Conservation (phyloP, 257 asterid species). For the Solanum neorickii region DNA sequence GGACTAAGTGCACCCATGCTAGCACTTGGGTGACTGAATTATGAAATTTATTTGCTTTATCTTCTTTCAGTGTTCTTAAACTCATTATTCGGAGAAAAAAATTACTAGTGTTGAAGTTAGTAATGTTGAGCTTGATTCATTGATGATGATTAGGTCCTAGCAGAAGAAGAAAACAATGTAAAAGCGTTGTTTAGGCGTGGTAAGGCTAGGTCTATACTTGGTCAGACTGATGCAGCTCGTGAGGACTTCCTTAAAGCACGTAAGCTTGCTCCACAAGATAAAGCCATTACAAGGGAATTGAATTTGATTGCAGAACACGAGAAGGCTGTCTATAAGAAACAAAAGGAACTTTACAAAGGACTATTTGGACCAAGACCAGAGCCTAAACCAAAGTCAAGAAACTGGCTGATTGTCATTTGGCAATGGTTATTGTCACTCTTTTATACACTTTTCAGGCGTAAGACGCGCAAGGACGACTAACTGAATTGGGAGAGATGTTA, state of each 20-base stretch:
- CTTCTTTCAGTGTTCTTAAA: background rate
- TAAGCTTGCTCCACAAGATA: conserved; percentile 74
- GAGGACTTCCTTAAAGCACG: conserved; percentile 83
- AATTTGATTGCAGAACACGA: conserved; percentile 70
- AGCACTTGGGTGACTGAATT: background rate
- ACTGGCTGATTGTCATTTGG: conserved; percentile 48
- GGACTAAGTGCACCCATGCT: background rate
- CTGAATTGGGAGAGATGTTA: background rate
- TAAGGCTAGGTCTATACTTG: conserved; percentile 89
- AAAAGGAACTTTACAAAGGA: conserved; percentile 91
- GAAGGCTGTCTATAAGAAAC: conserved; percentile 78
- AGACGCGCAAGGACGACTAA: conserved; percentile 52
- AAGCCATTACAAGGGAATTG: conserved; percentile 59
- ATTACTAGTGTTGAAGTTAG: background rate
- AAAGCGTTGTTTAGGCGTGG: conserved; percentile 90
- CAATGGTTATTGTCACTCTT: conserved; percentile 64
- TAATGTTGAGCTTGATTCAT: background rate
- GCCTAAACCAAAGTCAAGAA: conserved; percentile 36
- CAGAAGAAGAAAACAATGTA: conserved; percentile 75
- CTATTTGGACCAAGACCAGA: conserved; percentile 65
- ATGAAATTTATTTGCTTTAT: background rate
- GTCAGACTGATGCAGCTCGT: conserved; percentile 91
- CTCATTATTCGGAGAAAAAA: background rate
- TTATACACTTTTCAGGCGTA: conserved; percentile 38
- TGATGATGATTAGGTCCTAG: conserved; percentile 44